These are phyloP conservation scores for Nasturtium officinale DNA, from an alignment of 345 rosid genomes.

Conservation along the genomic window DNA sequence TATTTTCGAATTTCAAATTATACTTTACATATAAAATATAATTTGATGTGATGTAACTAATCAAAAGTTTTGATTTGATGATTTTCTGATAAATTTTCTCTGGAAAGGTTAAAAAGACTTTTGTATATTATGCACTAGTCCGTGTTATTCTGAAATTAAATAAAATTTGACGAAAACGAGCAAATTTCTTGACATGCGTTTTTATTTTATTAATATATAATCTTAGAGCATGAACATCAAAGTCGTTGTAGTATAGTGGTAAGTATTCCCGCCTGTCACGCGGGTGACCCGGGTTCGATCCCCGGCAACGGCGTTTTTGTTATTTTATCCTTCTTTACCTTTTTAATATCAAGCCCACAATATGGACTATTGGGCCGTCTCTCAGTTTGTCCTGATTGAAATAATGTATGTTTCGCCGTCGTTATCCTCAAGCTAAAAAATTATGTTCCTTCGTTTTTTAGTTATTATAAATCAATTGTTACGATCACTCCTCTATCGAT, in stretches of 20 bases:
- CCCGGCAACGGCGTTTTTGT: conserved; percentile 75
- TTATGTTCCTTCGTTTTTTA: not conserved
- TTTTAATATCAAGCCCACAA: not conserved
- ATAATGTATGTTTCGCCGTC: no score
- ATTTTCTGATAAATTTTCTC: not conserved
- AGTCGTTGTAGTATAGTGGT: conserved; percentile 96
- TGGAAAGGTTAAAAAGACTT: not conserved
- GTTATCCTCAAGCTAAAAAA: not conserved
- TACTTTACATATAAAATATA: no score
- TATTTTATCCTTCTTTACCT: not conserved
- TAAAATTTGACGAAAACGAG: not conserved
- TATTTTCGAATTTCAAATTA: not conserved
- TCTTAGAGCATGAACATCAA: no score
- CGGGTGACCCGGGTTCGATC: conserved; percentile 94
- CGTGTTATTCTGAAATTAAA: not conserved
- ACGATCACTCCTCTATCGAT: not conserved
- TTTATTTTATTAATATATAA: no score
- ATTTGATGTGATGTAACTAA: not conserved
- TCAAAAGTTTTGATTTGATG: not conserved
- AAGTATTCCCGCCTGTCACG: conserved; percentile 95
- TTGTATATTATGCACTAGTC: not conserved
- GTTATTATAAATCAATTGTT: not conserved
- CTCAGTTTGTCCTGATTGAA: not conserved
- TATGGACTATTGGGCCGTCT: not conserved
- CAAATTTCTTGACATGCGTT: not conserved